These are phyloP conservation scores for Pestalotiopsis fici DNA, from an alignment of 2,329 filamentous ascomycete genomes.

Conservation along the genomic window DNA sequence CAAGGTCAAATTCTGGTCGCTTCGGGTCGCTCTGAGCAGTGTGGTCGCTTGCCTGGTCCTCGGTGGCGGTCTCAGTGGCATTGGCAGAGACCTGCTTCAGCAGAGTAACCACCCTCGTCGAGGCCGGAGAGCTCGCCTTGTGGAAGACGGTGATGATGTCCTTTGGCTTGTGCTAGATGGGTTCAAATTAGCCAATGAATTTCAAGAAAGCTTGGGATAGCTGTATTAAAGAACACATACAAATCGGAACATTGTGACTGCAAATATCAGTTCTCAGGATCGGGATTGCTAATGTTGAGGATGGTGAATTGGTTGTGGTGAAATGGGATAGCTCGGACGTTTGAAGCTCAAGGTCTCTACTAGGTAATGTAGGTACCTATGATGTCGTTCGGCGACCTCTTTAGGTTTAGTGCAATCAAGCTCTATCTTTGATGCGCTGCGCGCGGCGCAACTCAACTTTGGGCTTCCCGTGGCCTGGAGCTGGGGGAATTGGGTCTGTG, in stretches of 20 bases:
- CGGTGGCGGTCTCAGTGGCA: slow-evolving; percentile 66
- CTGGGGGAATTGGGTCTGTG: not conserved
- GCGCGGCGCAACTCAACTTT: too few species aligned
- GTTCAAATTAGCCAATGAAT: not conserved
- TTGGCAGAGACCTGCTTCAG: slow-evolving; percentile 80
- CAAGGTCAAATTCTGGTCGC: slow-evolving; percentile 79
- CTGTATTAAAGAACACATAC: slow-evolving; percentile 31
- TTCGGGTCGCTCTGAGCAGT: slow-evolving; percentile 54
- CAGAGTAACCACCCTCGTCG: slow-evolving; percentile 70
- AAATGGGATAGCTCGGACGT: not conserved
- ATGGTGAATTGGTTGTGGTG: not conserved
- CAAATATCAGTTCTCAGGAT: not conserved
- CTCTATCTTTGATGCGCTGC: not conserved
- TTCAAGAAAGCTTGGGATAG: not conserved
- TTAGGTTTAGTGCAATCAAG: not conserved
- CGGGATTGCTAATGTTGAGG: not conserved
- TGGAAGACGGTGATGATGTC: slow-evolving; percentile 98
- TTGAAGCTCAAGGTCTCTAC: not conserved
- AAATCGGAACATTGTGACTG: slow-evolving; percentile 46
- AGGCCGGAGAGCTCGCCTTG: slow-evolving; percentile 73
- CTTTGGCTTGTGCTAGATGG: slow-evolving; percentile 69
- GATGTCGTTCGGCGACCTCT: slow-evolving; percentile 7
- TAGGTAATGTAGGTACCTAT: slow-evolving; percentile 1
- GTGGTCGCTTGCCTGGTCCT: slow-evolving; percentile 74
- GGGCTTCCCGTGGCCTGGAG: not conserved